Conservation (phyloP, 2,329 filamentous ascomycete genomes). For the Byssochlamys sp. region DNA sequence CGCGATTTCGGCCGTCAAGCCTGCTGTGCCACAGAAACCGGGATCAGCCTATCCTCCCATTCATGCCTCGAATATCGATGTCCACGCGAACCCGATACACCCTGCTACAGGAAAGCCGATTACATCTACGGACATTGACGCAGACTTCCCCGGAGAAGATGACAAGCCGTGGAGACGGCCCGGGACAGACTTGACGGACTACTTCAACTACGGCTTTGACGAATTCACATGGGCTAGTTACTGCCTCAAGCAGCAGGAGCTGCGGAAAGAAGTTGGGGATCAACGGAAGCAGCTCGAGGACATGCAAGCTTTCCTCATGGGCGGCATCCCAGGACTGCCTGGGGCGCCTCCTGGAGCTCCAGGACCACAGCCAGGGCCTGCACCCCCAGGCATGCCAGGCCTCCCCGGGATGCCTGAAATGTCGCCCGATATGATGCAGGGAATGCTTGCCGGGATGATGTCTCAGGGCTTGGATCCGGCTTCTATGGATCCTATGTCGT, state of each 20-base stretch:
- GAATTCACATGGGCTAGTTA: constrained; percentile 97
- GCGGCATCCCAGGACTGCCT: constrained; percentile 39
- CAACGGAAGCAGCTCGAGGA: constrained; percentile 63
- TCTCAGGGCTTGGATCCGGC: constrained; percentile 45
- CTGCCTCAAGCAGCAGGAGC: constrained; percentile 72
- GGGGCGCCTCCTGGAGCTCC: constrained; percentile 18
- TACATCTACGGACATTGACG: constrained; percentile 66
- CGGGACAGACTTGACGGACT: constrained; percentile 87
- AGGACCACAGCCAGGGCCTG: constrained; percentile 18
- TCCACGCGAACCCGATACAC: constrained; percentile 73
- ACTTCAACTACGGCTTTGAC: constrained; percentile 98
- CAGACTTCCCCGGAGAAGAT: constrained; percentile 59
- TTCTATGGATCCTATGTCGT: constrained; percentile 45
- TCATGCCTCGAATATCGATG: constrained; percentile 70
- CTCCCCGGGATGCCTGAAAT: constrained; percentile 42
- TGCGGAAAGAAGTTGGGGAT: constrained; percentile 66
- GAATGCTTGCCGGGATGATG: constrained; percentile 49
- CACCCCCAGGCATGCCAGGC: constrained; percentile 25
- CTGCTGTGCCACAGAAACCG: constrained; percentile 37
- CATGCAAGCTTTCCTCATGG: constrained; percentile 52
- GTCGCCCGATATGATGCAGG: constrained; percentile 49
- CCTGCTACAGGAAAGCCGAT: constrained; percentile 67
- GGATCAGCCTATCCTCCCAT: constrained; percentile 58
- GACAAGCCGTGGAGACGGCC: constrained; percentile 93
- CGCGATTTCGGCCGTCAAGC: constrained; percentile 23